These are phyloP conservation scores for Carpinus fangiana DNA, from an alignment of 306 rosid genomes.

Conservation along the genomic window DNA sequence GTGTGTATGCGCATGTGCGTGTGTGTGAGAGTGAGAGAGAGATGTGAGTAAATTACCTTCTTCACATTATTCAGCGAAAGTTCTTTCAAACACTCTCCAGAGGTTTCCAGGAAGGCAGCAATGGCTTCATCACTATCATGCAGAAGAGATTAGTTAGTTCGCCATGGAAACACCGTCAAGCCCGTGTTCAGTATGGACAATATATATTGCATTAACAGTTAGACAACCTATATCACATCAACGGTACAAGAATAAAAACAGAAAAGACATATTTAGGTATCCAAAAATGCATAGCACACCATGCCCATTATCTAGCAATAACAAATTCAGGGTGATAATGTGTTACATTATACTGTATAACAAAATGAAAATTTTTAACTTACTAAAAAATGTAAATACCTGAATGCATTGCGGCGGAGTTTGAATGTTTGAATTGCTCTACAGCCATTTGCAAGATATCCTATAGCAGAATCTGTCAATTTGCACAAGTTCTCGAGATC, in stretches of 20 bases:
- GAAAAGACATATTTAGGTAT: not conserved
- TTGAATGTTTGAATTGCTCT: conserved; percentile 51
- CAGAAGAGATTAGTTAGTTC: conserved; percentile 19
- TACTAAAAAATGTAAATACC: conserved; percentile 40
- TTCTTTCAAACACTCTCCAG: conserved; percentile 57
- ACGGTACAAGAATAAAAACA: not conserved
- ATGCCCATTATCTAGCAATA: conserved; percentile 9
- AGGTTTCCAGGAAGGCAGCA: conserved; percentile 72
- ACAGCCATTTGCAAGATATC: conserved; percentile 69
- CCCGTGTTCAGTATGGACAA: not conserved
- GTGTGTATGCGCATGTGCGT: not conserved
- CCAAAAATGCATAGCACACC: not conserved
- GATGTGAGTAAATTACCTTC: conserved; percentile 46
- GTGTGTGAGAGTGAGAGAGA: conserved; percentile 1
- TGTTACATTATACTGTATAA: not conserved
- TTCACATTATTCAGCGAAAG: conserved; percentile 71
- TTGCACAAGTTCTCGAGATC: conserved; percentile 56
- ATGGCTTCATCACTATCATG: conserved; percentile 73
- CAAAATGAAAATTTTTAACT: conserved; percentile 1
- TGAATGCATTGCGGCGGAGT: conserved; percentile 64
- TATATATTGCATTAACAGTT: not conserved
- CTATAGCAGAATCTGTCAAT: conserved; percentile 62
- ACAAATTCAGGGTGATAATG: conserved; percentile 5
- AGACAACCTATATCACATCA: conserved; percentile 10
- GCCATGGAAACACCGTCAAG: conserved; percentile 12